phyloP scores from a whole-genome alignment of 129 eudicot species.

The Flaveria sonorensis region DNA sequence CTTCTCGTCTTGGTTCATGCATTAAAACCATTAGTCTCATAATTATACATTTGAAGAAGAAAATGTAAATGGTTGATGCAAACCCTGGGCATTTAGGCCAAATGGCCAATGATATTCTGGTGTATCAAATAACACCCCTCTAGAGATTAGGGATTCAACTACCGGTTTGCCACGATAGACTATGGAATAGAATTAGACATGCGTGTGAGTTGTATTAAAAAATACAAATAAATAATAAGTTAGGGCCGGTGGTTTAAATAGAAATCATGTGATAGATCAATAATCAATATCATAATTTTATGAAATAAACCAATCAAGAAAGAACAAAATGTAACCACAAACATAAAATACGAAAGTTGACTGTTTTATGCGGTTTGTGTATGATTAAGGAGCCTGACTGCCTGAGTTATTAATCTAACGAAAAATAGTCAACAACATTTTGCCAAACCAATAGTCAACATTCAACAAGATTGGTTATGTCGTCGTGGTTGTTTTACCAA shows the following conservation, averaged over 20 bases:
- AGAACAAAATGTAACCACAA: background rate
- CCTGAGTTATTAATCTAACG: background rate
- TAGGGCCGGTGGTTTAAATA: background rate
- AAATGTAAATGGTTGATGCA: no score
- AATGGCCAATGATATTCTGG: no score
- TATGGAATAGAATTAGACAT: no score
- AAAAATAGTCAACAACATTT: background rate
- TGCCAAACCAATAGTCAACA: background rate
- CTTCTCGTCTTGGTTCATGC: background rate
- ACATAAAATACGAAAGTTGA: background rate
- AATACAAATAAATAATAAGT: background rate
- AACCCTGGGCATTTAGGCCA: no score
- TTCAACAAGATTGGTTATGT: background rate
- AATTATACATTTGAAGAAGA: no score
- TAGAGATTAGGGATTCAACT: no score
- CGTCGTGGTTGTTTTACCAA: constrained; percentile 24
- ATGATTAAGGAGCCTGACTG: background rate
- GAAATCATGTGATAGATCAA: background rate
- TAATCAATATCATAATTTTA: background rate
- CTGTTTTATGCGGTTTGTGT: background rate
- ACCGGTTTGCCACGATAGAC: no score
- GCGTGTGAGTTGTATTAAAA: no score
- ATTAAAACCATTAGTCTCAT: no score
- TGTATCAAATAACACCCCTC: no score
- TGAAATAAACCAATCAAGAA: background rate